Conservation (phyloP, 257 asterid genomes). For the Ehretia macrophylla region DNA sequence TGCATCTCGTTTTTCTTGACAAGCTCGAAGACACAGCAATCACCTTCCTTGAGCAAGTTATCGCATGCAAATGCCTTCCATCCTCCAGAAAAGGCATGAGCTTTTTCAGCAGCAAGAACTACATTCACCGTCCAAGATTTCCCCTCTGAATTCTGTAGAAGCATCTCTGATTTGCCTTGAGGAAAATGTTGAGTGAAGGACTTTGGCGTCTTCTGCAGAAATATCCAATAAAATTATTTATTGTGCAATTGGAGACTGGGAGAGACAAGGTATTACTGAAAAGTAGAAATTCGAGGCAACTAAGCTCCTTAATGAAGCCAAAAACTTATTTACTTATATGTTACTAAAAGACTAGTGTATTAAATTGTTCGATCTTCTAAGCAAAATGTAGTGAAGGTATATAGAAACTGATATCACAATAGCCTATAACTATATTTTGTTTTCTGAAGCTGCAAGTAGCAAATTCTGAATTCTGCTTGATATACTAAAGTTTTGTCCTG, state of each 20-base stretch:
- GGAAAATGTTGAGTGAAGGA: neutral
- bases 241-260: neutral
- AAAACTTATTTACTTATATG: too few relatives aligned
- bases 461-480: too few relatives aligned
- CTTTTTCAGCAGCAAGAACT: neutral
- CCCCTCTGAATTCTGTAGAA: slow-evolving; percentile 4
- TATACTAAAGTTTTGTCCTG: too few relatives aligned
- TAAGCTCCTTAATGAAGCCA: too few relatives aligned
- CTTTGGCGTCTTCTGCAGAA: slow-evolving; percentile 11
- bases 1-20: slow-evolving; percentile 5
- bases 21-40: slow-evolving; percentile 23
- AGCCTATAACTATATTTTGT: too few relatives aligned
- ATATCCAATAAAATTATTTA: neutral
- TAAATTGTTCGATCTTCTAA: too few relatives aligned
- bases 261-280: too few relatives aligned
- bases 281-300: too few relatives aligned
- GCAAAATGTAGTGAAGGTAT: too few relatives aligned
- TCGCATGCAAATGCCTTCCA: slow-evolving; percentile 13
- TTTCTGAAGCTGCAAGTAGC: too few relatives aligned
- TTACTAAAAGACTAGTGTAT: too few relatives aligned
- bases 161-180: neutral
- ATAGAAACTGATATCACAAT: too few relatives aligned
- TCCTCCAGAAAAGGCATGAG: slow-evolving; percentile 12
- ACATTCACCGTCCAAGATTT: slow-evolving; percentile 14
- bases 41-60: slow-evolving; percentile 12